Evolutionary conservation across 345 rosid species (phyloP), one percentile per base, ranked within the genome.

Genomic region (Triadica sebifera): DNA sequence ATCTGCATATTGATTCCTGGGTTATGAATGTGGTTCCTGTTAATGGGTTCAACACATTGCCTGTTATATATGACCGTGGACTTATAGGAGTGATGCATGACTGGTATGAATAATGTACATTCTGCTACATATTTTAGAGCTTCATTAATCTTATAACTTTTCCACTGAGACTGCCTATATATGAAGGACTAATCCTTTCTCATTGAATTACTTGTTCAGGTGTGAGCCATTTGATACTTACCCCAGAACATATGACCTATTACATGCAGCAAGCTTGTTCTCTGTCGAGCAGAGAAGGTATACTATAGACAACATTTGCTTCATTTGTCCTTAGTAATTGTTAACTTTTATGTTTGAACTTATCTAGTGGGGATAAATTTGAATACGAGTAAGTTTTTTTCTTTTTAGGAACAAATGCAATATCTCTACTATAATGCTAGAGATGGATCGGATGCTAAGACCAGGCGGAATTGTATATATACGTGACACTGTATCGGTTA

Each of bases 181-280:
- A 10, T 43, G 8, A 10, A 55, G 20, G 0, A 19, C 4, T 20
- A 55, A n/a, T 15, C n/a, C n/a, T 15, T 17, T 17, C 6, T 5
- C 20, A 16, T 5, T 53, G 22, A 53, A 17, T 37, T 71, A 51
- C 53, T 46, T 34, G 64, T 13, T 52, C 71, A 84, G 96, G 91
- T 89, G 91, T 72, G 91, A 89, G 80, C 85, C 89, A 61, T 87
- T 89, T 57, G 89, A 87, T 47, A 86, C 91, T 12, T 90, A 87
- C 65, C 93, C 95, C 56, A 85, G 90, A 76, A 87, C 89, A 7
- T 90, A 86, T 63, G 93, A 90, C 71, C 73, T 89, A 43, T 71
- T 90, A 80, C 93, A 90, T 46, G 89, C 90, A 74, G 83, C 88
- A 65, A 81, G 89, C 51, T 84, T 88, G n/a, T 86, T 90, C 80